A percentile compares a stretch with the other conserved stretches of the same genome.
These are phyloP conservation scores for Chlamydomonas urium DNA, from an alignment of 139 green algal genomes.

Conservation along the genomic window DNA sequence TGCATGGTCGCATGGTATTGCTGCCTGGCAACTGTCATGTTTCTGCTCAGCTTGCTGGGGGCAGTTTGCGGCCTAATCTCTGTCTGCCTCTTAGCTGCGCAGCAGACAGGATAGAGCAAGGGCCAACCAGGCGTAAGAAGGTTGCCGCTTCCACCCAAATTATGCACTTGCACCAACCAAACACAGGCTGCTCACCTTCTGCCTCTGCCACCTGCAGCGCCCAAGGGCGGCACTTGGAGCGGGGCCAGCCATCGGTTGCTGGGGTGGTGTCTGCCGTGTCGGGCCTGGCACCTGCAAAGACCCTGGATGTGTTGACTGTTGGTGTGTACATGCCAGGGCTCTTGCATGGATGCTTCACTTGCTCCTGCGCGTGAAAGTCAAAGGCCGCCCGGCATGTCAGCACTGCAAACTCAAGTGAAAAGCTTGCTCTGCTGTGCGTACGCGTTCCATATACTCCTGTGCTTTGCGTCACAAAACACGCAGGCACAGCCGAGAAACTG, in stretches of 20 bases:
- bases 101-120: neutral
- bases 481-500: neutral
- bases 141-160: too few species aligned
- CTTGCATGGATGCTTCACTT: neutral
- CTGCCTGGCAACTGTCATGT: conserved; percentile 5
- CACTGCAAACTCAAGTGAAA: neutral
- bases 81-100: neutral
- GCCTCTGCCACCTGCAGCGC: neutral
- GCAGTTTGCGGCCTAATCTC: neutral
- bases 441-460: neutral
- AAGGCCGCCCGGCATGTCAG: neutral
- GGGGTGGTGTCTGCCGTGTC: neutral
- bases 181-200: too few species aligned
- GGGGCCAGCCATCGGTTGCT: neutral
- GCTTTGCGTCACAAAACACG: too few species aligned
- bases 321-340: neutral
- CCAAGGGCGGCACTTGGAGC: neutral
- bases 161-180: too few species aligned
- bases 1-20: conserved; percentile 21
- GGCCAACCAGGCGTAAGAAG: neutral
- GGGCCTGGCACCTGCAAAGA: neutral
- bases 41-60: neutral
- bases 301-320: neutral
- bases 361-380: neutral
- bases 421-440: neutral